Conservation (phyloP, 2,329 filamentous ascomycete genomes). For the Epichloe glyceriae region DNA sequence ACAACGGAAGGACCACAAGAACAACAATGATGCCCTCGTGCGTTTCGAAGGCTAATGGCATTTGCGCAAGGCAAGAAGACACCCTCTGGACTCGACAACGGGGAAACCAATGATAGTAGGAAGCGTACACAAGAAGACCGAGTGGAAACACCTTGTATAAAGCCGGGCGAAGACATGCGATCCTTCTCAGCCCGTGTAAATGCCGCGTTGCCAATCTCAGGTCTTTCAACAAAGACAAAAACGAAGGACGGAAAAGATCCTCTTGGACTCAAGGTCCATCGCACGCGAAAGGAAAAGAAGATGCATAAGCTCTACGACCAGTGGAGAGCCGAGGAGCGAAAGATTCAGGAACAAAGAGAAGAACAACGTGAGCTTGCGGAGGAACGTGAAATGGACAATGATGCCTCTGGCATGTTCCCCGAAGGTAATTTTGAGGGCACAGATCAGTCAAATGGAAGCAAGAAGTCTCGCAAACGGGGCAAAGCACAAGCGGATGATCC, state of each 20-base stretch:
- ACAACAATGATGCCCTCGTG: conserved; percentile 68
- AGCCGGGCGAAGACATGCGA: conserved; percentile 68
- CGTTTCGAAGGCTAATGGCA: conserved; percentile 77
- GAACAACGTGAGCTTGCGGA: conserved; percentile 54
- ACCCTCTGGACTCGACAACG: conserved; percentile 58
- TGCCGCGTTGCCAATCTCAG: conserved; percentile 64
- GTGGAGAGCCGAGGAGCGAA: conserved; percentile 55
- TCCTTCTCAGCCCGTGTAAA: conserved; percentile 78
- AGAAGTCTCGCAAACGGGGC: conserved; percentile 19
- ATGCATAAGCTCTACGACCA: conserved; percentile 72
- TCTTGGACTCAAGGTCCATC: conserved; percentile 50
- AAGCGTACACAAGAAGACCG: conserved; percentile 12
- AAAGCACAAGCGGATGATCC: conserved; percentile 54
- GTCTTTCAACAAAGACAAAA: conserved; percentile 48
- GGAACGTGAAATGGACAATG: conserved; percentile 48
- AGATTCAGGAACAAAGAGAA: conserved; percentile 49
- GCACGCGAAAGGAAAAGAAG: conserved; percentile 73
- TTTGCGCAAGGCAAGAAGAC: conserved; percentile 48
- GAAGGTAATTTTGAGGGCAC: conserved; percentile 26
- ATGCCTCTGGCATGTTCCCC: conserved; percentile 30
- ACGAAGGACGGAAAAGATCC: conserved; percentile 49
- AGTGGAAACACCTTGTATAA: conserved; percentile 50
- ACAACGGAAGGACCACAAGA: conserved; percentile 29
- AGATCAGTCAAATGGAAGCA: conserved; percentile 22
- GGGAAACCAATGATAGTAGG: conserved; percentile 21